Evolutionary conservation across 192 early-diverging fungal genomes (phyloP).

Genomic region (Backusella tuberculispora): DNA sequence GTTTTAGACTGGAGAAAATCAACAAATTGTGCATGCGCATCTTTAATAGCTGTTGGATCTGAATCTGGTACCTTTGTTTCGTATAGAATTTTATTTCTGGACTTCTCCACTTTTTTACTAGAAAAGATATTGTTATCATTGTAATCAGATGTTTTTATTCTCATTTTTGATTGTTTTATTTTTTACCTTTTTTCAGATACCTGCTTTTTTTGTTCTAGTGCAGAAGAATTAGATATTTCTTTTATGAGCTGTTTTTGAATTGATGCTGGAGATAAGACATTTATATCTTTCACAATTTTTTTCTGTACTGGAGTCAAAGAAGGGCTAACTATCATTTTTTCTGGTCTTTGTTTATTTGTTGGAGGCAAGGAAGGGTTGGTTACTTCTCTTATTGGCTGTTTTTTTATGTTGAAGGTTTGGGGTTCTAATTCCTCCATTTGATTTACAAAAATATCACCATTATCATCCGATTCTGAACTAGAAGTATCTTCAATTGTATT

Average conservation of each 20-base stretch:
- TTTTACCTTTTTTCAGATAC: background rate
- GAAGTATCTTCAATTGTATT: background rate
- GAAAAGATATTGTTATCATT: background rate
- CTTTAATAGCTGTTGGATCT: background rate
- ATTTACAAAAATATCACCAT: conserved; percentile 17
- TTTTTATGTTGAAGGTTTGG: background rate
- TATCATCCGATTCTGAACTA: background rate
- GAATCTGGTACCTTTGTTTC: conserved; percentile 10
- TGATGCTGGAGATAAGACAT: background rate
- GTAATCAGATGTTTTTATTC: background rate
- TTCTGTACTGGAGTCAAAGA: background rate
- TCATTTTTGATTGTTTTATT: background rate
- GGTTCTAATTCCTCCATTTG: conserved; percentile 4
- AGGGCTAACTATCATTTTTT: background rate
- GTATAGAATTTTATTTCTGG: background rate
- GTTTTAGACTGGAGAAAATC: background rate
- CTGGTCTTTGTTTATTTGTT: background rate
- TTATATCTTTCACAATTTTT: background rate
- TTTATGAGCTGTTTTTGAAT: background rate
- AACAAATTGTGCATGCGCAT: background rate
- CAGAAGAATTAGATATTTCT: background rate
- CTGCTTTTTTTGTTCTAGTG: background rate
- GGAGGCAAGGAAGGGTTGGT: background rate
- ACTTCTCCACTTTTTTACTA: background rate
- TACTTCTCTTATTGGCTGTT: background rate